These are phyloP conservation scores for Omphalea diandra DNA, from an alignment of 441 rosid genomes.

Conservation along the genomic window DNA sequence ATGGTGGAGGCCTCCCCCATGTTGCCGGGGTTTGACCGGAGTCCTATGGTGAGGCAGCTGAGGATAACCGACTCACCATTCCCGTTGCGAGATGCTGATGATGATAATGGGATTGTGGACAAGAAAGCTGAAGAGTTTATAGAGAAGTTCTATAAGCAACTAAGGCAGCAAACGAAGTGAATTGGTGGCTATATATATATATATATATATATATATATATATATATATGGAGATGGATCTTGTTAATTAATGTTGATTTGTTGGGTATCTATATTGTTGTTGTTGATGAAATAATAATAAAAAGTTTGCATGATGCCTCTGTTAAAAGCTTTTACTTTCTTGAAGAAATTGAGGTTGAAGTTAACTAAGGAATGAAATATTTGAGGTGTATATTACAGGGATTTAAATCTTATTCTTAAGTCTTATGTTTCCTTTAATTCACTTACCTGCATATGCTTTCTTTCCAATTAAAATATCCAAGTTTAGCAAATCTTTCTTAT, in stretches of 20 bases:
- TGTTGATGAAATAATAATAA: conserved; percentile 2
- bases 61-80: conserved; percentile 94
- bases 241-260: conserved; percentile 6
- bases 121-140: conserved; percentile 84
- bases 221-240: background rate
- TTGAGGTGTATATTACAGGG: conserved; percentile 17
- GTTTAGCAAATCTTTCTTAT: background rate
- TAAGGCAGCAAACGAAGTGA: conserved; percentile 47
- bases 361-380: background rate
- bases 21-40: conserved; percentile 72
- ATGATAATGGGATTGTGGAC: conserved; percentile 51
- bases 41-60: conserved; percentile 68
- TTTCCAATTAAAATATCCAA: too few relatives aligned
- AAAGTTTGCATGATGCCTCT: background rate
- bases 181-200: background rate
- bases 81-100: conserved; percentile 56
- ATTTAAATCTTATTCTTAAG: background rate
- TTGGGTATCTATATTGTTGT: conserved; percentile 13
- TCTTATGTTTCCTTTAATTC: background rate
- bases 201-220: too few relatives aligned
- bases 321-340: background rate
- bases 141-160: conserved; percentile 56
- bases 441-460: too few relatives aligned
- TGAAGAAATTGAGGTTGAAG: conserved; percentile 3
- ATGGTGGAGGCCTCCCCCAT: conserved; percentile 54